Evolutionary conservation across 2,329 filamentous ascomycete genomes (phyloP), one percentile per base, ranked within the genome.

Genomic region (Colletotrichum paranaense): DNA sequence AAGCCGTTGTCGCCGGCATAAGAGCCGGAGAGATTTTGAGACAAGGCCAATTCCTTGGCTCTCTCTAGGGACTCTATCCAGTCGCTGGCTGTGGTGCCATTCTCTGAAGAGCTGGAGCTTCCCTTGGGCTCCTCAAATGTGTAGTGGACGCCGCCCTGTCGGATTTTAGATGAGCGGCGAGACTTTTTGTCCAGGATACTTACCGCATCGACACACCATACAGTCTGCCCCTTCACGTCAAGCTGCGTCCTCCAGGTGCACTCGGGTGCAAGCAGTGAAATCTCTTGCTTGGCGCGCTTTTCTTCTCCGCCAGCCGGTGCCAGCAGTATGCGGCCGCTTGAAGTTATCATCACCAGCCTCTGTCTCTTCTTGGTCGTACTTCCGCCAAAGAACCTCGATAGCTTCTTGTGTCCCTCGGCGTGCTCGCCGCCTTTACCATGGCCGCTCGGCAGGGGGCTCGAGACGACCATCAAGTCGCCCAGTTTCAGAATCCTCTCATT

Each of bases 401-500:
- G 92, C 80, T 98, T 98, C 82, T 95, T 96, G 79, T 97, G 94
- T 3, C 88, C 88, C 38, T 95, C 92, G 26, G 86, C 85, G 72
- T 85, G 84, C 72, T 92, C 91, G 52, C 91, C 91, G 76, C 91
- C 89, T 78, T 92, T 95, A 46, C 91, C 90, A 67, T 92, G 92
- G 0, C 93, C 94, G 79, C 94, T 93, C 11, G 93, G 89, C 66
- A 95, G 88, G 11, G 95, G 93, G 2, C 94, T 91, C 6, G 94
- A 93, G 52, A 94, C 88, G 8, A 99, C 95, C 82, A 95, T 90
- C 75, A 98, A 85, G 78, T 99, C 98, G 2, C 97, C 97, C 26
- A 99, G 87, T 82, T 97, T 98, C 75, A 99, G 83, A 77, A 99
- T 99, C 46, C 97, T 91, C 83, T 99, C 97, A 79, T 98, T 98